These are phyloP conservation scores for Microthlaspi erraticum DNA, from an alignment of 345 rosid species.

Conservation along the genomic window DNA sequence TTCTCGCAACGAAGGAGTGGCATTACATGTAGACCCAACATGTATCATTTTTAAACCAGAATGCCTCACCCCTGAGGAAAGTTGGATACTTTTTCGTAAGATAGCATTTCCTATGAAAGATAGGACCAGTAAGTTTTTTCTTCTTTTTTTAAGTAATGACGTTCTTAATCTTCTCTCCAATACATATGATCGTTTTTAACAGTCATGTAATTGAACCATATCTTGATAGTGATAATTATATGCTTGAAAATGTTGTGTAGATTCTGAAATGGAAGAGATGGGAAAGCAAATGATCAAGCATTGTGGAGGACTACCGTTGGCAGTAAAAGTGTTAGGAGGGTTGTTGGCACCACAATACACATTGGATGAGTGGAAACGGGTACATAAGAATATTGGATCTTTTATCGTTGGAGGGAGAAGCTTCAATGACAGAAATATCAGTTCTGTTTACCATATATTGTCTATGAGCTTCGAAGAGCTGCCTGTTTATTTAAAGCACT, in stretches of 20 bases:
- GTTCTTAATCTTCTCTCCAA: too few relatives aligned
- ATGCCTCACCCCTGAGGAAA: conserved; percentile 27
- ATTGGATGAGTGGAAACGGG: background rate
- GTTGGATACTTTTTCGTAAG: conserved; percentile 51
- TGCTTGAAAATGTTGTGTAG: too few relatives aligned
- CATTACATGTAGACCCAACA: conserved; percentile 8
- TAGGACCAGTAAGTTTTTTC: conserved; percentile 22
- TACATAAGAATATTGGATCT: background rate
- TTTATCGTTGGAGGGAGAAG: too few relatives aligned
- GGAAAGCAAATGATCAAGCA: background rate
- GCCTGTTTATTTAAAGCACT: conserved; percentile 5
- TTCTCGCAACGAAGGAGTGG: conserved; percentile 46
- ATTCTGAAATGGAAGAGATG: background rate
- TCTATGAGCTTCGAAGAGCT: background rate
- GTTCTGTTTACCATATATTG: conserved; percentile 1
- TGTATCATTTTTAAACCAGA: conserved; percentile 13
- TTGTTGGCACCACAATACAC: background rate
- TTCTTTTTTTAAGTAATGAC: too few relatives aligned
- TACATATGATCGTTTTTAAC: too few relatives aligned
- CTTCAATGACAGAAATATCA: background rate
- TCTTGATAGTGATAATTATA: too few relatives aligned
- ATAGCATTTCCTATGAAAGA: conserved; percentile 34
- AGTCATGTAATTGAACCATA: too few relatives aligned
- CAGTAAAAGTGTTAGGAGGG: background rate
- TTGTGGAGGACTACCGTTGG: background rate